A percentile compares a stretch with the other conserved stretches of the same genome.
These are phyloP conservation scores for Penicilliopsis zonata DNA, from an alignment of 495 filamentous ascomycete species.

Conservation along the genomic window DNA sequence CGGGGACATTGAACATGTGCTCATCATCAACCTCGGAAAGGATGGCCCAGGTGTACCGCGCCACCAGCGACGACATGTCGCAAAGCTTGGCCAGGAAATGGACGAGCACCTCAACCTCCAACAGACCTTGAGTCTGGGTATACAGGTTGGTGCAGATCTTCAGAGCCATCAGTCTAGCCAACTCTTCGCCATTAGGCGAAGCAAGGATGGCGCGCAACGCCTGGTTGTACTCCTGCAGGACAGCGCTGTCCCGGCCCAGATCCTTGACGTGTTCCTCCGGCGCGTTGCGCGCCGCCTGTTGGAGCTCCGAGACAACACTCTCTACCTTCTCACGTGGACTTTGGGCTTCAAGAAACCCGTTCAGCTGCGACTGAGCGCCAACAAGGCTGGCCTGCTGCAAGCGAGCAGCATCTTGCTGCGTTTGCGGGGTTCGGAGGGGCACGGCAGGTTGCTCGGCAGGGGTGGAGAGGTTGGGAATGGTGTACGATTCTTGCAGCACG, in stretches of 20 bases:
- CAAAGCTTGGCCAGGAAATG: slow-evolving; percentile 72
- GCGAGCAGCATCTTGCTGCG: slow-evolving; percentile 45
- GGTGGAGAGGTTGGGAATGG: slow-evolving; percentile 63
- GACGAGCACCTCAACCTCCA: slow-evolving; percentile 76
- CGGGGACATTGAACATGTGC: slow-evolving; percentile 63
- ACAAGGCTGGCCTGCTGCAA: slow-evolving; percentile 24
- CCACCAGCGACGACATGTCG: slow-evolving; percentile 60
- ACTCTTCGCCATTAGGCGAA: slow-evolving; percentile 48
- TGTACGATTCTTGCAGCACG: slow-evolving; percentile 71
- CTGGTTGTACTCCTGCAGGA: slow-evolving; percentile 54
- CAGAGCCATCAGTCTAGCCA: slow-evolving; percentile 54
- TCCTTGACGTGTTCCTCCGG: slow-evolving; percentile 60
- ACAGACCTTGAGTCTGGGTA: slow-evolving; percentile 38
- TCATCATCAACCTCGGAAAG: slow-evolving; percentile 60
- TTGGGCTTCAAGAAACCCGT: slow-evolving; percentile 53
- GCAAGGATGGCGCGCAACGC: slow-evolving; percentile 35
- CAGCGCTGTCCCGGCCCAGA: slow-evolving; percentile 47
- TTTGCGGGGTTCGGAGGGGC: slow-evolving; percentile 54
- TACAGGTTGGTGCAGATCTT: slow-evolving; percentile 63
- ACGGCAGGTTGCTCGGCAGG: slow-evolving; percentile 71
- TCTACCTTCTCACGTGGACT: slow-evolving; percentile 52
- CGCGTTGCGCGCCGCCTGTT: slow-evolving; percentile 48
- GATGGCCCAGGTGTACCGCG: slow-evolving; percentile 53
- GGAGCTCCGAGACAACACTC: slow-evolving; percentile 57
- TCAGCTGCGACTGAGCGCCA: slow-evolving; percentile 44